Evolutionary conservation across 2,329 filamentous ascomycete species (phyloP), one percentile per base, ranked within the genome.

Genomic region (Cercospora zeina): DNA sequence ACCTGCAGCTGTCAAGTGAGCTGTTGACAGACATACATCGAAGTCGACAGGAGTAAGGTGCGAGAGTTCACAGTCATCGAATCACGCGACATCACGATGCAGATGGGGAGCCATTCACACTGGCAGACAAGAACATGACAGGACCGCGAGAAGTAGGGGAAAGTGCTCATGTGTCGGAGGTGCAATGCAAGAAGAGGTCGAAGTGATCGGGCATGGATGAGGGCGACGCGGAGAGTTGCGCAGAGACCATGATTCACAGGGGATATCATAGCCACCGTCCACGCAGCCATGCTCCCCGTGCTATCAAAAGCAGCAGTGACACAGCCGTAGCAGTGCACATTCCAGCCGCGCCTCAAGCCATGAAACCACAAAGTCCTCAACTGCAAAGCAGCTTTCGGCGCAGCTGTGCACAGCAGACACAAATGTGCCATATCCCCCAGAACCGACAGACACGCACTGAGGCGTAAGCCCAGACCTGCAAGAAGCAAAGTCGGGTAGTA

Each of bases 391-490:
- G 42, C 42, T 27, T 27, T 27, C 19, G 14, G 4, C 42, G 24
- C 11, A 24, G 5, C 13, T 24, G 42, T 47, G 11, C 42, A 3
- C 11, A 24, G 42, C 42, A 47, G 42, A 47, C 42, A 47, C 19
- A 47, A 27, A 14, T 19, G 47, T 53, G 55, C 39, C 37, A 58
- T 47, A 36, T 53, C 34, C 45, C 56, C 47, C 56, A 53, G 56
- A 59, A 11, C 8, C 34, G 39, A 37, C 56, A 34, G 10, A 59
- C 56, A 59, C 56, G 56, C 56, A 59, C 56, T 8, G 34, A 59
- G 56, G 56, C 56, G 56, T 42, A 53, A 59, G 34, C 34, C 31
- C 34, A 56, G 14, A 53, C n/a, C 16, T 30, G 33, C 49, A 53
- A 6, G 39, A 34, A 53, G 49, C 49, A 59, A 39, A 21, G 47